Evolutionary conservation across 2,329 filamentous ascomycete species (phyloP).

Genomic region (Cladosporium colombiae): DNA sequence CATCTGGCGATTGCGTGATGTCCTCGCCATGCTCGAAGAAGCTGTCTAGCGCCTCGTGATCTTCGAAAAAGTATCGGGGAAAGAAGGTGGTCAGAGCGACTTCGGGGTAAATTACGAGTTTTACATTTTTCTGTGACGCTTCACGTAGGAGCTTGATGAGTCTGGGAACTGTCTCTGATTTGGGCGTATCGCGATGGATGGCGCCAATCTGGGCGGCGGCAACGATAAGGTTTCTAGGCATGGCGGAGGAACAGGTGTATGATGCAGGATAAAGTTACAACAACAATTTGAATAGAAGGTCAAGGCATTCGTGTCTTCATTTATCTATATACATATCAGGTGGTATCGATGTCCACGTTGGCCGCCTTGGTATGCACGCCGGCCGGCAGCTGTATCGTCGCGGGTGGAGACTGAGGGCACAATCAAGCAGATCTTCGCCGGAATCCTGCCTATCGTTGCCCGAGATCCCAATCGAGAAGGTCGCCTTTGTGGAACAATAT

Average conservation of each 20-base stretch:
- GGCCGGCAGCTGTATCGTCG: slow-evolving; percentile 7
- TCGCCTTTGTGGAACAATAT: background rate
- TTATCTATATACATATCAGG: background rate
- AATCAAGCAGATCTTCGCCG: slow-evolving; percentile 3
- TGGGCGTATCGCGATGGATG: slow-evolving; percentile 45
- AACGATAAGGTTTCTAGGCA: slow-evolving; percentile 48
- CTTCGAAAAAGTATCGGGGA: slow-evolving; percentile 48
- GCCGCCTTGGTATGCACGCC: slow-evolving; percentile 17
- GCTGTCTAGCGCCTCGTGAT: slow-evolving; percentile 44
- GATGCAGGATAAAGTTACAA: background rate
- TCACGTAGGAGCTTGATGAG: slow-evolving; percentile 53
- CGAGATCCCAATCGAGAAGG: slow-evolving; percentile 6
- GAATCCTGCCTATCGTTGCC: slow-evolving; percentile 18
- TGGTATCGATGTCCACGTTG: background rate
- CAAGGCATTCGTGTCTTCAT: background rate
- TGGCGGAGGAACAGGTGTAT: slow-evolving; percentile 22
- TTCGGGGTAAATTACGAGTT: slow-evolving; percentile 57
- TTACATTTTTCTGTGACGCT: slow-evolving; percentile 48
- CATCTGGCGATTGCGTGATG: slow-evolving; percentile 45
- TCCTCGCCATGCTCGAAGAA: slow-evolving; percentile 55
- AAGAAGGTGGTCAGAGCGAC: slow-evolving; percentile 60
- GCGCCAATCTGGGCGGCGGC: slow-evolving; percentile 58
- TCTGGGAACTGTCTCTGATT: slow-evolving; percentile 48
- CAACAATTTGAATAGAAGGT: background rate
- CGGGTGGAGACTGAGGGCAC: background rate